phyloP scores from a whole-genome alignment of 495 filamentous ascomycete species.

The Aspergillus cavernicola region DNA sequence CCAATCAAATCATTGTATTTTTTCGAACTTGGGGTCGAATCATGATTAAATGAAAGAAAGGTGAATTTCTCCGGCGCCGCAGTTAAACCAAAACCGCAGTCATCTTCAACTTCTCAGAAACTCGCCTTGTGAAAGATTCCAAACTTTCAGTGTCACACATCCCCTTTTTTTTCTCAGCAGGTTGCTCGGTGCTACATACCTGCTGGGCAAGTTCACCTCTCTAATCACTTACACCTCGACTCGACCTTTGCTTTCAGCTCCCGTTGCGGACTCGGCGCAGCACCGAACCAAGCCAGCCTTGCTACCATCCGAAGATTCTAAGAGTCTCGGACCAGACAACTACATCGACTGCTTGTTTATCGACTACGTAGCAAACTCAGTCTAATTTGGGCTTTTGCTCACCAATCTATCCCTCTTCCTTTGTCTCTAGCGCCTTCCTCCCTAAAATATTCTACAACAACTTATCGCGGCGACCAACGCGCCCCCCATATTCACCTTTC shows the following conservation, averaged over 20 bases:
- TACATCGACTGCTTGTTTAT: not conserved
- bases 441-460: not conserved
- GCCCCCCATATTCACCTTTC: not conserved
- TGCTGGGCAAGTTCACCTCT: not conserved
- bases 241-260: not conserved
- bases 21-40: too few species aligned
- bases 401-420: not conserved
- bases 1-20: too few species aligned
- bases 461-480: not conserved
- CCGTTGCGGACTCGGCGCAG: conserved; percentile 21
- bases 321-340: not conserved
- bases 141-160: not conserved
- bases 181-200: not conserved
- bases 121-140: conserved; percentile 2
- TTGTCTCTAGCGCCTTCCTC: not conserved
- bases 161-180: not conserved
- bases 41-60: not conserved
- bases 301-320: not conserved
- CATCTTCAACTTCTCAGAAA: conserved; percentile 4
- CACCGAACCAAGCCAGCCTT: not conserved
- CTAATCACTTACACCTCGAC: conserved; percentile 1
- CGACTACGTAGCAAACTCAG: not conserved
- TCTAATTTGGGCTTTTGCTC: not conserved
- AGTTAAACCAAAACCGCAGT: conserved; percentile 16
- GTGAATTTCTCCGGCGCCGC: conserved; percentile 5